Conservation (phyloP, 176 grass and related monocot species). For the Alopecurus myosuroides region DNA sequence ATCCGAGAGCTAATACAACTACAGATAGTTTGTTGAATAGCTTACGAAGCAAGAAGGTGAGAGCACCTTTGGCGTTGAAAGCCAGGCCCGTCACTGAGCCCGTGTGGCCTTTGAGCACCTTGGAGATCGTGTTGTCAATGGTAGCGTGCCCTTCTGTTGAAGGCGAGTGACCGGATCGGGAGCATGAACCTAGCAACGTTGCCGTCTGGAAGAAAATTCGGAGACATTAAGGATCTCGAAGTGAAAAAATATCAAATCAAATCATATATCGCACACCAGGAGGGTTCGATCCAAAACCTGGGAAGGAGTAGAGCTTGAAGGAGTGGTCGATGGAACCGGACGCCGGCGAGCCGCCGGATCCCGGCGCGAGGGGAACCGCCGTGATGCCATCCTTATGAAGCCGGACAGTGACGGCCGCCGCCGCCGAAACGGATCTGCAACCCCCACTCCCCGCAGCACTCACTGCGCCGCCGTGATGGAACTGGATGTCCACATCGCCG, state of each 20-base stretch:
- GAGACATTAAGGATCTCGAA: neutral
- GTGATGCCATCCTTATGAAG: constrained; percentile 88
- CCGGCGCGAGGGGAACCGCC: constrained; percentile 61
- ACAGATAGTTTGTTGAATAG: neutral
- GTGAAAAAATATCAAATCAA: neutral
- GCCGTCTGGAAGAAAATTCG: constrained; percentile 43
- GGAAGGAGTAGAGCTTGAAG: constrained; percentile 84
- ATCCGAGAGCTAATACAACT: neutral
- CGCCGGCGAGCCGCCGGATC: constrained; percentile 40
- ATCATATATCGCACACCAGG: neutral
- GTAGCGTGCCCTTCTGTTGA: constrained; percentile 83
- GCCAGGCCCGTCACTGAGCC: constrained; percentile 61
- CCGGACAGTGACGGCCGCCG: constrained; percentile 34
- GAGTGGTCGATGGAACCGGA: constrained; percentile 88
- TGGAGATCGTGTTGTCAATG: constrained; percentile 83
- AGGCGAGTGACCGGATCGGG: constrained; percentile 74
- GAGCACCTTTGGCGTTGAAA: constrained; percentile 66
- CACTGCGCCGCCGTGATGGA: constrained; percentile 52
- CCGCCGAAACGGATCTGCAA: constrained; percentile 4
- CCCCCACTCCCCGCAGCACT: neutral
- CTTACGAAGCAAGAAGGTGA: neutral
- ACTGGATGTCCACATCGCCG: constrained; percentile 46
- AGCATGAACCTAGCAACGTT: constrained; percentile 76
- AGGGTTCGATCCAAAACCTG: constrained; percentile 45
- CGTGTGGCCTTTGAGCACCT: constrained; percentile 94